Percentiles rank a stretch among this genome's conserved stretches.
Evolutionary conservation across 2,329 filamentous ascomycete genomes (phyloP).

Genomic region (Neonectria sp.): DNA sequence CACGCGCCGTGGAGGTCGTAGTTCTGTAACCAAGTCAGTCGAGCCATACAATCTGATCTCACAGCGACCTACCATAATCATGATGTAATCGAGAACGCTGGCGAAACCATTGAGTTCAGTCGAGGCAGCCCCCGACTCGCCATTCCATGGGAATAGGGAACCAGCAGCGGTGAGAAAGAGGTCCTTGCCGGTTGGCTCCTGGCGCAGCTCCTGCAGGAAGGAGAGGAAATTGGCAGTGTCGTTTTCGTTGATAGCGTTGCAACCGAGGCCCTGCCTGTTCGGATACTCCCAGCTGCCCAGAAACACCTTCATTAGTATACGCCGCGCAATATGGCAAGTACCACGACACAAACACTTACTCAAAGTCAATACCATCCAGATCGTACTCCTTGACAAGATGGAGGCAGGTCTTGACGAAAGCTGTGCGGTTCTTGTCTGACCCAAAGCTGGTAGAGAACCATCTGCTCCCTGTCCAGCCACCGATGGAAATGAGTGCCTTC

Average conservation of each 20-base stretch:
- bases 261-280: conserved; percentile 41
- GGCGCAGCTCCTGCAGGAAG: conserved; percentile 38
- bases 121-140: conserved; percentile 27
- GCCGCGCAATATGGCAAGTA: background rate
- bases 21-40: conserved; percentile 14
- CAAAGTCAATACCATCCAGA: conserved; percentile 40
- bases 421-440: conserved; percentile 38
- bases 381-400: conserved; percentile 33
- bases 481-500: conserved; percentile 38
- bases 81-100: conserved; percentile 39
- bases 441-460: conserved; percentile 37
- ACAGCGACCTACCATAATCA: conserved; percentile 35
- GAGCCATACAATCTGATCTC: background rate
- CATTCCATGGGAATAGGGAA: conserved; percentile 40
- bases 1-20: conserved; percentile 42
- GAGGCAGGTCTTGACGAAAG: conserved; percentile 30
- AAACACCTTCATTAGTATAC: background rate
- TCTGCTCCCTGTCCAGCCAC: conserved; percentile 39
- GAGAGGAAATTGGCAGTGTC: conserved; percentile 40
- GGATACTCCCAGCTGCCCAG: conserved; percentile 40
- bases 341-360: conserved; percentile 19
- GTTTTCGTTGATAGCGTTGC: conserved; percentile 39
- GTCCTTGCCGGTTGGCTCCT: conserved; percentile 31
- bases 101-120: conserved; percentile 36
- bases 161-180: conserved; percentile 38